These are phyloP conservation scores for Macadamia integrifolia DNA, from an alignment of 164 flowering plant genomes.

Conservation along the genomic window DNA sequence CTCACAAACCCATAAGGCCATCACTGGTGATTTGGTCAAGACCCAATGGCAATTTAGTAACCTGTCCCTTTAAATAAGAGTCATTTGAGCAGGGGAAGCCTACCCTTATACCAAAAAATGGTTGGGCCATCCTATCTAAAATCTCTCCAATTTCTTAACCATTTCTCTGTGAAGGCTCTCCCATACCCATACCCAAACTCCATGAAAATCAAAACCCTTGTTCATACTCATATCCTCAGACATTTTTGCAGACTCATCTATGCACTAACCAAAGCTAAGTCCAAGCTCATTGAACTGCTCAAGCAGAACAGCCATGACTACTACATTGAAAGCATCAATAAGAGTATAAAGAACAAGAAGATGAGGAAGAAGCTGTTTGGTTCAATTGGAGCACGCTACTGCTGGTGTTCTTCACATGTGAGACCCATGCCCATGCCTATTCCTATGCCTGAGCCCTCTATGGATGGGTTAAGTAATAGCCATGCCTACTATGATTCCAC, in stretches of 20 bases:
- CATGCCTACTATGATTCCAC: slow-evolving; percentile 52
- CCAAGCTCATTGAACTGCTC: slow-evolving; percentile 38
- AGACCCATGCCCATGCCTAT: slow-evolving; percentile 38
- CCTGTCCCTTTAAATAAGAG: slow-evolving; percentile 27
- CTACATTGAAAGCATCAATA: slow-evolving; percentile 18
- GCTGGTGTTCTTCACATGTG: slow-evolving; percentile 77
- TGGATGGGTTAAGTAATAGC: slow-evolving; percentile 10
- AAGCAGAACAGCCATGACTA: slow-evolving; percentile 23
- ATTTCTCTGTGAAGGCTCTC: slow-evolving; percentile 32
- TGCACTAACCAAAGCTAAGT: slow-evolving; percentile 49
- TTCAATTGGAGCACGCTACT: slow-evolving; percentile 67
- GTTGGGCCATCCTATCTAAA: slow-evolving; percentile 27
- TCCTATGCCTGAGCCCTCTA: slow-evolving; percentile 26
- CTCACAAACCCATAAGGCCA: neutral
- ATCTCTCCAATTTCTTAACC: slow-evolving; percentile 30
- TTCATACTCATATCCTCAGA: slow-evolving; percentile 53
- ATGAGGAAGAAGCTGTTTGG: slow-evolving; percentile 35
- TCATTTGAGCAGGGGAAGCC: slow-evolving; percentile 11
- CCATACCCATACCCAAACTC: slow-evolving; percentile 31
- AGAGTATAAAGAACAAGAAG: slow-evolving; percentile 6
- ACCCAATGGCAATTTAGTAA: slow-evolving; percentile 25
- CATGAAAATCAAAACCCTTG: slow-evolving; percentile 62
- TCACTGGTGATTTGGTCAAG: slow-evolving; percentile 5
- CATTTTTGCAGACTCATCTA: slow-evolving; percentile 43
- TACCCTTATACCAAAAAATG: slow-evolving; percentile 13